Evolutionary conservation across 2,329 filamentous ascomycete genomes (phyloP).

Genomic region (Ramichloridium luteum): DNA sequence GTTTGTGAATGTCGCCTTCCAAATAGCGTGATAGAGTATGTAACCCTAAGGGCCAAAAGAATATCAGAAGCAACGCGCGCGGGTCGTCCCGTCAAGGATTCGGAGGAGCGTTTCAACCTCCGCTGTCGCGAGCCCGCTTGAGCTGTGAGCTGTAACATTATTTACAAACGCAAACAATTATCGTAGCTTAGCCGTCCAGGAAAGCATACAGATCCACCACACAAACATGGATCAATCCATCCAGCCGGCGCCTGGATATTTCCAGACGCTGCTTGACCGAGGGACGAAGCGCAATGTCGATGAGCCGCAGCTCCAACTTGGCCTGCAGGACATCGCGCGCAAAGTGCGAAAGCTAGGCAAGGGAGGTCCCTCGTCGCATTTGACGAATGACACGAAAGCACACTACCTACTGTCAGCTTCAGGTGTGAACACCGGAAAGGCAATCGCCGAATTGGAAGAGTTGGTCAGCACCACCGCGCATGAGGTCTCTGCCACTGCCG

Average conservation of each 20-base stretch:
- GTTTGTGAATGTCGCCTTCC: too few species aligned
- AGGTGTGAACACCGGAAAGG: conserved; percentile 75
- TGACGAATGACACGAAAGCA: conserved; percentile 36
- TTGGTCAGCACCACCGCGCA: conserved; percentile 13
- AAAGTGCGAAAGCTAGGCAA: conserved; percentile 67
- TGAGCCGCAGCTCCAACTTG: conserved; percentile 78
- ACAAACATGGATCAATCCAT: conserved; percentile 5
- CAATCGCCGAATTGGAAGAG: conserved; percentile 61
- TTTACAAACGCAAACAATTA: too few species aligned
- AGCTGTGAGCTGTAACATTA: too few species aligned
- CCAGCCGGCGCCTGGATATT: conserved; percentile 41
- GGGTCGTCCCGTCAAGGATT: too few species aligned
- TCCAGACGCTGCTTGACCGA: conserved; percentile 51
- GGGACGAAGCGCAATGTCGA: conserved; percentile 60
- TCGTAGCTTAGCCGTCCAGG: too few species aligned
- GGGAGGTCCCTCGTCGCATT: conserved; percentile 48
- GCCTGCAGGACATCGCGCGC: conserved; percentile 71
- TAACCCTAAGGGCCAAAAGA: too few species aligned
- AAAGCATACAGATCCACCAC: too few species aligned
- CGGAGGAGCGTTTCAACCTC: too few species aligned
- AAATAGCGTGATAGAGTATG: too few species aligned
- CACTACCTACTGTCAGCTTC: conserved; percentile 91
- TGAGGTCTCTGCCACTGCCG: conserved; percentile 6
- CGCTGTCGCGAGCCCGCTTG: too few species aligned
- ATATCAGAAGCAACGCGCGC: too few species aligned